A percentile compares a stretch with the other conserved stretches of the same genome.
Evolutionary conservation across 208 protist species (phyloP).

Genomic region (Porcisia hertigi): DNA sequence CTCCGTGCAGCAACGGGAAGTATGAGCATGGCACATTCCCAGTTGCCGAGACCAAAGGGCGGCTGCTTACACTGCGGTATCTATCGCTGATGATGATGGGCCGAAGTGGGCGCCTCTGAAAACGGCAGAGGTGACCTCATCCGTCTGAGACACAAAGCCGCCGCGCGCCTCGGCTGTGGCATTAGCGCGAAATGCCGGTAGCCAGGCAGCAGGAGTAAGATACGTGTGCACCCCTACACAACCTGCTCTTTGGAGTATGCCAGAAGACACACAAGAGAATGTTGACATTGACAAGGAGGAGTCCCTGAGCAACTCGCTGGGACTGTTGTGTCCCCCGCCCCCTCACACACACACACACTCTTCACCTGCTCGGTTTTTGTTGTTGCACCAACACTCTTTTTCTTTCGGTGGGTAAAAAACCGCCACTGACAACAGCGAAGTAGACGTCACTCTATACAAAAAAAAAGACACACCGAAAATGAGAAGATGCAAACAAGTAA

Average conservation of each 20-base stretch:
- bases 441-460: background rate
- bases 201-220: background rate
- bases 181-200: background rate
- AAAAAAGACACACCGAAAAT: background rate
- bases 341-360: background rate
- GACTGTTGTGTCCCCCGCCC: background rate
- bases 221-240: background rate
- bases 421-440: background rate
- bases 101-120: background rate
- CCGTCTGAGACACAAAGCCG: background rate
- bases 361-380: background rate
- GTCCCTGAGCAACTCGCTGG: background rate
- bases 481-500: background rate
- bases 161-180: background rate
- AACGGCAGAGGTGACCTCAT: background rate
- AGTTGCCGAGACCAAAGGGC: background rate
- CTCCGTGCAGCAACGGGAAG: background rate
- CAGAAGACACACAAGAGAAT: background rate
- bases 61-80: background rate
- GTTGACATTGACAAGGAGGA: background rate
- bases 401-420: too few relatives aligned
- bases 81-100: background rate
- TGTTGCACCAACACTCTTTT: too few relatives aligned
- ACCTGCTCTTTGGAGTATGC: background rate
- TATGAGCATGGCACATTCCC: background rate